These are phyloP conservation scores for Hanseniaspora clermontiae DNA, from an alignment of 805 yeast genomes.

Conservation along the genomic window DNA sequence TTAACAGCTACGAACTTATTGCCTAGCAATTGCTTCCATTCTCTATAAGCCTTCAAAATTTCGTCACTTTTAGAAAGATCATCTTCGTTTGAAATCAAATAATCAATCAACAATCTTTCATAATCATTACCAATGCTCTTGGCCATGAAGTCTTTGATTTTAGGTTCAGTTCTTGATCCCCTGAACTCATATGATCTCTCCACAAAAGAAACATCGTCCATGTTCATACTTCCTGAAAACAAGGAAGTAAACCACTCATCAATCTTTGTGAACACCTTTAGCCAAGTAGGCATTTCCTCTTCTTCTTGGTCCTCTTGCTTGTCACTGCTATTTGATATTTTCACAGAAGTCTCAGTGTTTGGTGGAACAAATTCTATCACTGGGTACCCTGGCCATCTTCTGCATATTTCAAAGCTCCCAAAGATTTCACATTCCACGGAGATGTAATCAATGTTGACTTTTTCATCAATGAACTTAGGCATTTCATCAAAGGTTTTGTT, in stretches of 20 bases:
- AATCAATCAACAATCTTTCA: constrained; percentile 11
- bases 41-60: background rate
- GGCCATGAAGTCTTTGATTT: background rate
- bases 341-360: background rate
- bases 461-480: background rate
- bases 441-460: constrained; percentile 21
- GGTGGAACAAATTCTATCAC: constrained; percentile 46
- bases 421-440: constrained; percentile 28
- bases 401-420: constrained; percentile 23
- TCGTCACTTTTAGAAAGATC: background rate
- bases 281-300: constrained; percentile 3
- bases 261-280: constrained; percentile 8
- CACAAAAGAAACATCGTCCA: constrained; percentile 6
- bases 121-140: constrained; percentile 2
- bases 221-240: background rate
- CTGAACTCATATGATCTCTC: constrained; percentile 3
- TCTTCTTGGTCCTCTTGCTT: background rate
- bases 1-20: background rate
- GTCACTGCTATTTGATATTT: background rate
- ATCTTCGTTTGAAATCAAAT: background rate
- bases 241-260: background rate
- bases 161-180: constrained; percentile 9
- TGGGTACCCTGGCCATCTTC: constrained; percentile 44
- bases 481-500: background rate
- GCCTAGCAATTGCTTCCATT: background rate